These are phyloP conservation scores for Neodidymelliopsis sp. DNA, from an alignment of 2,329 filamentous ascomycete species.

Conservation along the genomic window DNA sequence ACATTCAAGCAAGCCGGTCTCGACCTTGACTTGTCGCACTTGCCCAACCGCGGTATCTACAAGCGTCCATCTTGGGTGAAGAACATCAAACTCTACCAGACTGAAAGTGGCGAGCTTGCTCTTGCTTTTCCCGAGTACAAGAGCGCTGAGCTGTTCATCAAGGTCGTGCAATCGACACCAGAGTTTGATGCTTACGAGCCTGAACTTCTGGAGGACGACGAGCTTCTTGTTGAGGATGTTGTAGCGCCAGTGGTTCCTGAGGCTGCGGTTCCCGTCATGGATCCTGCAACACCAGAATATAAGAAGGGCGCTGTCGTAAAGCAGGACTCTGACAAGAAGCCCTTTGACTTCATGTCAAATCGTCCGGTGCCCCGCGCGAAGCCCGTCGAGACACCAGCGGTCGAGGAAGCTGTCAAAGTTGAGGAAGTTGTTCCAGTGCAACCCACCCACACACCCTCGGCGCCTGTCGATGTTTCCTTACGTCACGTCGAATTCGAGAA, in stretches of 20 bases:
- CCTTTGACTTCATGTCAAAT: conserved; percentile 49
- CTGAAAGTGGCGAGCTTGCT: conserved; percentile 27
- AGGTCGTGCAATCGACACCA: conserved; percentile 32
- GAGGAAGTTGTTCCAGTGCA: conserved; percentile 10
- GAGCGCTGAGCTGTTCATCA: conserved; percentile 32
- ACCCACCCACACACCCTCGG: conserved; percentile 10
- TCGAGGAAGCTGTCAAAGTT: conserved; percentile 48
- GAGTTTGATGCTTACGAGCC: conserved; percentile 20
- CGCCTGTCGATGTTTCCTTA: conserved; percentile 8
- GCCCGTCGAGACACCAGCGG: conserved; percentile 34
- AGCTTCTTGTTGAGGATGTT: conserved; percentile 30
- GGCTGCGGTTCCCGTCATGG: conserved; percentile 31
- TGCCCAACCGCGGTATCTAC: conserved; percentile 40
- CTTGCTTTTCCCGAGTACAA: conserved; percentile 33
- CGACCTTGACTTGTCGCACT: conserved; percentile 35
- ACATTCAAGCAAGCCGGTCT: conserved; percentile 49
- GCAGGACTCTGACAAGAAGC: conserved; percentile 36
- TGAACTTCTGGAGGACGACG: conserved; percentile 19
- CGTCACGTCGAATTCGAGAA: conserved; percentile 25
- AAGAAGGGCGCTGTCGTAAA: conserved; percentile 39
- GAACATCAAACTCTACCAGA: conserved; percentile 35
- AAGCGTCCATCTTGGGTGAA: conserved; percentile 37
- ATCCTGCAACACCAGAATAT: conserved; percentile 35
- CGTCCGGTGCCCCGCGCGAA: conserved; percentile 40
- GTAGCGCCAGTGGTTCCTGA: conserved; percentile 23